Evolutionary conservation across 176 grass and related monocot genomes (phyloP).

Genomic region (barley (Hordeum vulgare)): DNA sequence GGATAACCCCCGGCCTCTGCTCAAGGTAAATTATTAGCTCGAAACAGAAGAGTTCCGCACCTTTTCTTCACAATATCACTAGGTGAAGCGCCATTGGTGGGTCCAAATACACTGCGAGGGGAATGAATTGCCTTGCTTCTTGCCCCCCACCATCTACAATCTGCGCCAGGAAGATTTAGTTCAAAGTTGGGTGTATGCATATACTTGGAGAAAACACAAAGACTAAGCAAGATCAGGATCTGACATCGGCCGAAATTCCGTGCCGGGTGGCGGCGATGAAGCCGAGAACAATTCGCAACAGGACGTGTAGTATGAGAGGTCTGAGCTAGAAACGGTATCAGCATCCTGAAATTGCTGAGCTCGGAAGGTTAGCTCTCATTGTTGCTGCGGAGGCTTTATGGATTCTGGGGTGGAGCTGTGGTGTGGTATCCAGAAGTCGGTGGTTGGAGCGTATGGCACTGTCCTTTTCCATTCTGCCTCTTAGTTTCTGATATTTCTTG

Average conservation of each 20-base stretch:
- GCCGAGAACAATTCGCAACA: not conserved
- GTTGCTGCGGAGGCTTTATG: constrained; percentile 26
- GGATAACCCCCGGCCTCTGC: no score
- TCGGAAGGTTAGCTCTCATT: constrained; percentile 22
- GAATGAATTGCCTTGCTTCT: constrained; percentile 19
- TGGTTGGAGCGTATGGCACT: constrained; percentile 12
- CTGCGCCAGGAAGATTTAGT: not conserved
- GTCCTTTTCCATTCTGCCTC: constrained; percentile 25
- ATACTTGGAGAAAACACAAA: constrained; percentile 25
- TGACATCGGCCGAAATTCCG: constrained; percentile 9
- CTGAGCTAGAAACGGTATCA: constrained; percentile 24
- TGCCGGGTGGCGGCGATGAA: not conserved
- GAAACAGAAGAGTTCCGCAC: constrained; percentile 7
- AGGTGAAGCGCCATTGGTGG: constrained; percentile 40
- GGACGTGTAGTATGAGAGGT: constrained; percentile 7
- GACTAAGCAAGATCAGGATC: constrained; percentile 6
- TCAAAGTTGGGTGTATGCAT: not conserved
- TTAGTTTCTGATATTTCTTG: constrained; percentile 18
- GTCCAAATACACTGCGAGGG: constrained; percentile 20
- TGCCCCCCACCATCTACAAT: constrained; percentile 13
- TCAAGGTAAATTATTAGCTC: not conserved
- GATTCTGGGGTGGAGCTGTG: constrained; percentile 5
- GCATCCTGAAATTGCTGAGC: constrained; percentile 32
- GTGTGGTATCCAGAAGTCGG: not conserved
- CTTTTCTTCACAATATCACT: constrained; percentile 55